Conservation (phyloP, 1,139 yeast genomes). For the Zygosaccharomyces pseudobailii region DNA sequence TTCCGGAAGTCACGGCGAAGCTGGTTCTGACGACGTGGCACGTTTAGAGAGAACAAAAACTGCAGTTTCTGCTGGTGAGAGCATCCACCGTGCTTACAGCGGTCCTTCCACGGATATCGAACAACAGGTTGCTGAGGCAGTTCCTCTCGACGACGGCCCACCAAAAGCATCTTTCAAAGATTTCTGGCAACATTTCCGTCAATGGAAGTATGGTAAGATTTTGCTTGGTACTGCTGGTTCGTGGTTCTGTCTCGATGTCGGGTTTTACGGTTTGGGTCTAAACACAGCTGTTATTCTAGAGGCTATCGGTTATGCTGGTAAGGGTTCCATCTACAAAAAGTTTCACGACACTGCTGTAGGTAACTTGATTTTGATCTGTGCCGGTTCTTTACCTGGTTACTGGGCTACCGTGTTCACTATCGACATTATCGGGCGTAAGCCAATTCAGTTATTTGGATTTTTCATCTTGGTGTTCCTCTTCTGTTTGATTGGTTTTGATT, state of each 20-base stretch:
- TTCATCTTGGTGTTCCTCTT: constrained; percentile 60
- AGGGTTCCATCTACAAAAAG: constrained; percentile 55
- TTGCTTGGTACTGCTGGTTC: constrained; percentile 93
- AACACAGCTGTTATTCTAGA: constrained; percentile 76
- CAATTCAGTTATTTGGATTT: constrained; percentile 74
- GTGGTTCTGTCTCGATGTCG: constrained; percentile 95
- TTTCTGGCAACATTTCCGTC: constrained; percentile 66
- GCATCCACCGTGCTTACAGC: neutral
- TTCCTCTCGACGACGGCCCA: constrained; percentile 26
- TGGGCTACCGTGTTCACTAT: constrained; percentile 76
- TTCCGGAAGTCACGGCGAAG: constrained; percentile 45
- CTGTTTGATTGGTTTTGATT: constrained; percentile 66
- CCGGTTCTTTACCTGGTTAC: constrained; percentile 90
- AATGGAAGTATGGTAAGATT: constrained; percentile 85
- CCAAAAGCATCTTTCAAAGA: constrained; percentile 50
- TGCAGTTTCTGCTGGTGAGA: constrained; percentile 34
- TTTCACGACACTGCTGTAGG: constrained; percentile 78
- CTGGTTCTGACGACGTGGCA: constrained; percentile 40
- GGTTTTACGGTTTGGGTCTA: constrained; percentile 84
- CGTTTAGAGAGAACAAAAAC: constrained; percentile 40
- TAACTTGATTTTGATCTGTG: constrained; percentile 83
- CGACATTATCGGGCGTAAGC: constrained; percentile 77
- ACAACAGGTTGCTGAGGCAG: neutral
- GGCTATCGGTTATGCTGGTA: constrained; percentile 75
- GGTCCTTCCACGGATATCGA: neutral